phyloP scores from a whole-genome alignment of 768 basidiomycete species.

The Collybia nuda region DNA sequence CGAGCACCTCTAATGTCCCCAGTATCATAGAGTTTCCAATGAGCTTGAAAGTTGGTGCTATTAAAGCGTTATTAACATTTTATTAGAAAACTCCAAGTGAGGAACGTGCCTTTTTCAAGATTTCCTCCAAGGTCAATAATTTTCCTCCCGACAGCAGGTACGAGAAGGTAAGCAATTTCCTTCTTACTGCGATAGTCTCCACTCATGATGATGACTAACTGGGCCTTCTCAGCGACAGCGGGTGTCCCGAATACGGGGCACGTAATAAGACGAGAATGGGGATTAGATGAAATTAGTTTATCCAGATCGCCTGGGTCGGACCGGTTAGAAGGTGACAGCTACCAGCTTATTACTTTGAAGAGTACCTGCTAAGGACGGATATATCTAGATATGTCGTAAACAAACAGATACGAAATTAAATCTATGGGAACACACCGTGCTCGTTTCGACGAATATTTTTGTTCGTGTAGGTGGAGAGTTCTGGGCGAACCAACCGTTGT shows the following conservation, averaged over 20 bases:
- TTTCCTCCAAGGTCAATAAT: constrained; percentile 83
- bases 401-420: neutral
- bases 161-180: constrained; percentile 71
- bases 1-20: constrained; percentile 75
- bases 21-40: constrained; percentile 80
- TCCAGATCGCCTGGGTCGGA: constrained; percentile 62
- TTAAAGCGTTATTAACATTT: neutral
- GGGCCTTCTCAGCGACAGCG: constrained; percentile 57
- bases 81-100: too few relatives aligned
- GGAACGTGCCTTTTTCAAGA: constrained; percentile 66
- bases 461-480: constrained; percentile 40
- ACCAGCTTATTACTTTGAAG: neutral
- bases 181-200: constrained; percentile 85
- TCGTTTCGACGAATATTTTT: constrained; percentile 85
- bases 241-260: constrained; percentile 82
- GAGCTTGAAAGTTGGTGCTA: constrained; percentile 73
- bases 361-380: constrained; percentile 51
- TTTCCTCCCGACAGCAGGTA: constrained; percentile 78
- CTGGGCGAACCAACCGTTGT: constrained; percentile 19
- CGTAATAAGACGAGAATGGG: constrained; percentile 64
- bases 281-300: constrained; percentile 54
- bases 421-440: constrained; percentile 56
- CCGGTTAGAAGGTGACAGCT: neutral
- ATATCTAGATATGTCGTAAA: constrained; percentile 36
- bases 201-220: constrained; percentile 74